Percentiles rank a stretch among this genome's conserved stretches.
phyloP scores from a whole-genome alignment of 2,329 filamentous ascomycete species.

The Fusarium hainanense region DNA sequence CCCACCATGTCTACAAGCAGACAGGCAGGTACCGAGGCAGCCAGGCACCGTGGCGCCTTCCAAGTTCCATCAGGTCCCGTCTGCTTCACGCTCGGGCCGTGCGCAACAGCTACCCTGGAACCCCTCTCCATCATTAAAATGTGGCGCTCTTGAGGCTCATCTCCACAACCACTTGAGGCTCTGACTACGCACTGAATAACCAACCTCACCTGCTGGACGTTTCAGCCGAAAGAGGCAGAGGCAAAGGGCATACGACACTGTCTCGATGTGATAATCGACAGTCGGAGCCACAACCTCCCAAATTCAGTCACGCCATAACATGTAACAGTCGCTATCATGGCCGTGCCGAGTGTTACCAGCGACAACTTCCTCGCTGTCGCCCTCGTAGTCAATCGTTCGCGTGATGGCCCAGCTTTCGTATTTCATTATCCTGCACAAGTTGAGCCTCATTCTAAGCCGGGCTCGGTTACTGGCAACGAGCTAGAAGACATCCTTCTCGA shows the following conservation, averaged over 20 bases:
- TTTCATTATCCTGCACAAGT: slow-evolving; percentile 86
- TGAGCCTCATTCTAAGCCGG: slow-evolving; percentile 51
- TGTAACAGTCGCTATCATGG: slow-evolving; percentile 41
- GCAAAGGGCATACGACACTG: not conserved
- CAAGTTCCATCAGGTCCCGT: not conserved
- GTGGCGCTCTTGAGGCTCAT: slow-evolving; percentile 38
- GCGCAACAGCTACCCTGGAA: not conserved
- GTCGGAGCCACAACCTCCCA: not conserved
- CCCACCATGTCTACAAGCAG: too few species aligned
- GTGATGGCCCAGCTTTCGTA: slow-evolving; percentile 83
- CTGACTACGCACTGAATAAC: slow-evolving; percentile 23
- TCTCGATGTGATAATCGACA: slow-evolving; percentile 4
- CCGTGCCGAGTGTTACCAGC: slow-evolving; percentile 63
- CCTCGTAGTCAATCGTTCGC: slow-evolving; percentile 78
- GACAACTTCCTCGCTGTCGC: slow-evolving; percentile 76
- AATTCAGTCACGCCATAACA: slow-evolving; percentile 19
- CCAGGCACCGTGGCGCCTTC: not conserved
- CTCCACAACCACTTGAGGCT: slow-evolving; percentile 27
- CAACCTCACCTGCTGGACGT: slow-evolving; percentile 9
- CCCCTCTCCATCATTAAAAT: slow-evolving; percentile 4
- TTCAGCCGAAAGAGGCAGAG: not conserved
- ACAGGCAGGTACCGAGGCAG: not conserved
- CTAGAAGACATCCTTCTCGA: slow-evolving; percentile 65
- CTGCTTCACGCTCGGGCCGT: slow-evolving; percentile 3
- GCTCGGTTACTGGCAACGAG: slow-evolving; percentile 51